Percentiles rank a stretch among this genome's conserved stretches.
These are phyloP conservation scores for Cercospora sp. DNA, from an alignment of 2,329 filamentous ascomycete species.

Conservation along the genomic window DNA sequence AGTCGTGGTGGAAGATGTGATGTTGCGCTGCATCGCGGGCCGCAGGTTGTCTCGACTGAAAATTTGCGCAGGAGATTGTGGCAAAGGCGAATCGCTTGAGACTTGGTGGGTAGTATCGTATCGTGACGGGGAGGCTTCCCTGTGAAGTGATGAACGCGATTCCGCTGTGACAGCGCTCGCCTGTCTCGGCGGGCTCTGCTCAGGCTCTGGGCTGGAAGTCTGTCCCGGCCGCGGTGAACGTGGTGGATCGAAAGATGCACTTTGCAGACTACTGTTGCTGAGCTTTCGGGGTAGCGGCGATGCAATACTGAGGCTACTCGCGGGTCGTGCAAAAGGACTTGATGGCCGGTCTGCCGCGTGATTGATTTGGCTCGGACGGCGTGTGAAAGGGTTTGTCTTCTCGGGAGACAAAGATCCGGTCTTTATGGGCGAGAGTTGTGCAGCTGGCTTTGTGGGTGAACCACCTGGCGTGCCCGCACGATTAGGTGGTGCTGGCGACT, in stretches of 20 bases:
- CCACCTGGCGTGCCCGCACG: conserved; percentile 42
- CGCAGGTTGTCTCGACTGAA: conserved; percentile 31
- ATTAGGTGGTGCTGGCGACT: conserved; percentile 30
- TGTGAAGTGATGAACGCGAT: conserved; percentile 8
- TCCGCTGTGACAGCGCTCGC: conserved; percentile 10
- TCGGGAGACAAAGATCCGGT: conserved; percentile 34
- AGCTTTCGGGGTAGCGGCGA: conserved; percentile 26
- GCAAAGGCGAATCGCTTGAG: conserved; percentile 29
- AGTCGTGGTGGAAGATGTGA: conserved; percentile 37
- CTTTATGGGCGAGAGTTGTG: conserved; percentile 31
- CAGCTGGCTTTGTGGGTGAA: conserved; percentile 42
- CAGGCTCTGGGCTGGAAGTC: conserved; percentile 10
- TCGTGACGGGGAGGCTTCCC: conserved; percentile 13
- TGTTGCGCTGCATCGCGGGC: conserved; percentile 36
- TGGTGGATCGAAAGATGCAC: conserved; percentile 12
- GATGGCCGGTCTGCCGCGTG: conserved; percentile 33
- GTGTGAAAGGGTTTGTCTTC: conserved; percentile 39
- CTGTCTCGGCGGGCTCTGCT: background rate
- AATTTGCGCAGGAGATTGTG: conserved; percentile 29
- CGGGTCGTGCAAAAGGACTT: conserved; percentile 40
- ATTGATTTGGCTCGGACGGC: conserved; percentile 39
- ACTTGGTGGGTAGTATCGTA: conserved; percentile 24
- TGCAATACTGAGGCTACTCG: conserved; percentile 34
- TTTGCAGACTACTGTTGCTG: conserved; percentile 26
- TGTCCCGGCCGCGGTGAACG: conserved; percentile 12